Evolutionary conservation across 441 rosid genomes (phyloP), one percentile per base, ranked within the genome.

Genomic region (Eutrema salsugineum): DNA sequence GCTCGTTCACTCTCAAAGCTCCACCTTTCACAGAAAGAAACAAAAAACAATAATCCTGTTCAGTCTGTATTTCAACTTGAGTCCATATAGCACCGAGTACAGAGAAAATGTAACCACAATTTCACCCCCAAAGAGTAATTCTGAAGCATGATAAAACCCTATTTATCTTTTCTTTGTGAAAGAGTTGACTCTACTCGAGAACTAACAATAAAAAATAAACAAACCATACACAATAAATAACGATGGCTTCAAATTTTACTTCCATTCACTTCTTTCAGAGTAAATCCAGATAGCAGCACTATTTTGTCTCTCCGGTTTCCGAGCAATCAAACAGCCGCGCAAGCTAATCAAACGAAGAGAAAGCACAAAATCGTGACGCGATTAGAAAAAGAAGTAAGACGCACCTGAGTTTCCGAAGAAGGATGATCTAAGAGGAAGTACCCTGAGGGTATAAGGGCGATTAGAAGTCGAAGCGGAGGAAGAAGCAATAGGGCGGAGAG

Each of bases 321-420:
- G 5, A 73, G 53, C 28, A 66, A 65, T 28, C 43, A 57, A 65
- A 47, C 11, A 57, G 56, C 8, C 1, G 44, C 0, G 14, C 1
- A 60, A 39, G 16, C 44, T 39, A 51, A 20, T 40, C 4, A 14
- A 12, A 71, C 9, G 44, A 50, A 15, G 38, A 58, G 20, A 58
- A 50, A 39, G 3, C 8, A 43, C 15, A 42, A 58, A 32, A 35
- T 24, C 32, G 14, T 28, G 9, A 46, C n/a, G 57, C 15, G 22
- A 40, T 27, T 5, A 57, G 68, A 59, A 55, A 42, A 44, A 63
- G 57, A 20, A 0, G 30, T 8, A 28, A 50, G 55, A 42, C 73
- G 55, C 3, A 64, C 68, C 49, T 0, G 66, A 56, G 71, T 70
- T 56, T 19, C 76, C 80, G 69, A 77, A 71, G 77, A 77, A 77